Evolutionary conservation across 257 asterid genomes (phyloP).

Genomic region (Forsythia viridissima): DNA sequence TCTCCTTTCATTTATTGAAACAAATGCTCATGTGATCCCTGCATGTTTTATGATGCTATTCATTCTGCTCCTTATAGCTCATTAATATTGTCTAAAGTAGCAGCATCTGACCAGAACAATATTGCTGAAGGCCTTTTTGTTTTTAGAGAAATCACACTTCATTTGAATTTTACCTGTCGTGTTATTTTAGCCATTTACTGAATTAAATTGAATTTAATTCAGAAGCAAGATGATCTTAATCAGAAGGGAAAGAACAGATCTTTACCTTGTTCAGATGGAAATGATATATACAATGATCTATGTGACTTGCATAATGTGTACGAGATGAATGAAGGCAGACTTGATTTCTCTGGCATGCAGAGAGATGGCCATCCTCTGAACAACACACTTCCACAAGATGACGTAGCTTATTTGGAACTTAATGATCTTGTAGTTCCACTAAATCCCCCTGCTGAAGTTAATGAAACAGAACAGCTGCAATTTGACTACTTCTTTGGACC

Average conservation of each 20-base stretch:
- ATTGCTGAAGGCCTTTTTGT: background rate
- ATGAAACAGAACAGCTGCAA: constrained; percentile 8
- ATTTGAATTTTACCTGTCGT: background rate
- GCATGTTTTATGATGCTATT: background rate
- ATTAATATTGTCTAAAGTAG: background rate
- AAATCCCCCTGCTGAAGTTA: constrained; percentile 13
- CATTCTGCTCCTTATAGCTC: background rate
- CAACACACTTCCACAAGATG: constrained; percentile 5
- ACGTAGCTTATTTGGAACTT: constrained; percentile 31
- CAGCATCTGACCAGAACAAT: background rate
- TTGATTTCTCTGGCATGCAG: constrained; percentile 10
- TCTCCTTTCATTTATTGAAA: background rate
- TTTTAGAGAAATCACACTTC: background rate
- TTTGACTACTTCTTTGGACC: constrained; percentile 1
- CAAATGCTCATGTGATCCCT: background rate
- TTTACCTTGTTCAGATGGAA: constrained; percentile 14
- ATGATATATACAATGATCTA: constrained; percentile 26
- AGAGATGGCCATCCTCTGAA: constrained; percentile 6
- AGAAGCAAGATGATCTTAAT: constrained; percentile 20
- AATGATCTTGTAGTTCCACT: constrained; percentile 37
- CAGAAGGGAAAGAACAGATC: background rate
- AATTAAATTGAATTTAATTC: background rate
- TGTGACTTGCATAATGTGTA: constrained; percentile 9
- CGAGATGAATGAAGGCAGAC: constrained; percentile 17
- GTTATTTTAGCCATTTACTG: background rate